Percentiles rank a stretch among this genome's conserved stretches.
Evolutionary conservation across 345 rosid species (phyloP).

Genomic region (Heritiera littoralis): DNA sequence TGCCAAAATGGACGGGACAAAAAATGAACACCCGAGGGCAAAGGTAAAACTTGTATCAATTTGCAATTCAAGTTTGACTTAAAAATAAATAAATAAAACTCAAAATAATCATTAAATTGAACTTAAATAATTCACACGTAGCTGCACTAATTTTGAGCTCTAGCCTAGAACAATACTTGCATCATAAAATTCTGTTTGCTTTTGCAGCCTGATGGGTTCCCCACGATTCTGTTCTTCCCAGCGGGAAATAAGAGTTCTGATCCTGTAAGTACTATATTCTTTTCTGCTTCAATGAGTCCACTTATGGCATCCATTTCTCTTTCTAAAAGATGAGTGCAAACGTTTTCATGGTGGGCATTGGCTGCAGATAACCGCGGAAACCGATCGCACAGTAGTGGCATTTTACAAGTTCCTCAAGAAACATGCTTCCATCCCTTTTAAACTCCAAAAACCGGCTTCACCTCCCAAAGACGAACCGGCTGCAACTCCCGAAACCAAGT

Average conservation of each 20-base stretch:
- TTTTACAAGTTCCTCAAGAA: slow-evolving; percentile 88
- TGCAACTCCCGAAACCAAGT: background rate
- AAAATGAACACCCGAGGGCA: slow-evolving; percentile 96
- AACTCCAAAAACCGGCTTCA: slow-evolving; percentile 75
- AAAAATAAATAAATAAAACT: too few relatives aligned
- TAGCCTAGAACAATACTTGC: background rate
- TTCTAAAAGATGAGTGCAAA: background rate
- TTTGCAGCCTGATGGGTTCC: slow-evolving; percentile 90
- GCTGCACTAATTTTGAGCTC: background rate
- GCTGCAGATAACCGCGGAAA: slow-evolving; percentile 73
- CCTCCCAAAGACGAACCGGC: slow-evolving; percentile 44
- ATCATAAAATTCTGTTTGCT: background rate
- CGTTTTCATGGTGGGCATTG: slow-evolving; percentile 31
- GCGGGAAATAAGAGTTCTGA: slow-evolving; percentile 98
- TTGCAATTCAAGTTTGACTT: background rate
- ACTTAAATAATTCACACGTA: too few relatives aligned
- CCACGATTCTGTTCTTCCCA: slow-evolving; percentile 92
- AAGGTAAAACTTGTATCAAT: slow-evolving; percentile 55
- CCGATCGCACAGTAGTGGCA: slow-evolving; percentile 94
- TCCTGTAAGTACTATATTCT: slow-evolving; percentile 57
- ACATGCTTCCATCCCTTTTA: slow-evolving; percentile 88
- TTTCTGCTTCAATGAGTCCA: background rate
- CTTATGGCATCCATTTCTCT: background rate
- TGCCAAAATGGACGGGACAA: slow-evolving; percentile 99
- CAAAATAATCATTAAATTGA: too few relatives aligned